Evolutionary conservation across 164 flowering plant species (phyloP).

Genomic region (Hamamelis virginiana): DNA sequence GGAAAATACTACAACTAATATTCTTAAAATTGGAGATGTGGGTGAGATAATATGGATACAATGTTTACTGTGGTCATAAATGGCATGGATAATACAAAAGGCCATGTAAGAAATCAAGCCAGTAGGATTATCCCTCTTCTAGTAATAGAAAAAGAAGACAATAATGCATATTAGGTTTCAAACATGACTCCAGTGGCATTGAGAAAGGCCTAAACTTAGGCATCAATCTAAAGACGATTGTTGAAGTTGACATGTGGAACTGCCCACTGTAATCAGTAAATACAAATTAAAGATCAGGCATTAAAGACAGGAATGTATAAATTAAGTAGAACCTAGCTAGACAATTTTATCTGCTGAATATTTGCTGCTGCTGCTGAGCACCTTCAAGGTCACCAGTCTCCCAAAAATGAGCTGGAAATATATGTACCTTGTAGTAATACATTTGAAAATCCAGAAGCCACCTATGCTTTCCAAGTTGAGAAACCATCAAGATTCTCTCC

Average conservation of each 20-base stretch:
- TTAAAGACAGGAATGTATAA: neutral
- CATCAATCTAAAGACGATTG: neutral
- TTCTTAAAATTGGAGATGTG: no score
- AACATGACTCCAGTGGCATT: neutral
- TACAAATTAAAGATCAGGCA: neutral
- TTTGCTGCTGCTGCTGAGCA: neutral
- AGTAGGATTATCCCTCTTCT: no score
- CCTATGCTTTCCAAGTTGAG: neutral
- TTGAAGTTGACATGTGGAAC: neutral
- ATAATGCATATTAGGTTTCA: neutral
- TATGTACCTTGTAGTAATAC: slow-evolving; percentile 12
- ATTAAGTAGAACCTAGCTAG: neutral
- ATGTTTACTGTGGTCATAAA: no score
- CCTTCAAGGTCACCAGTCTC: neutral
- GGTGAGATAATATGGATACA: no score
- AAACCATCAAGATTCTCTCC: neutral
- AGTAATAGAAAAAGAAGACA: neutral
- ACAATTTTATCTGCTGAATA: neutral
- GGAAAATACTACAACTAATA: no score
- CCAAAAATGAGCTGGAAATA: slow-evolving; percentile 9
- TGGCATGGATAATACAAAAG: no score
- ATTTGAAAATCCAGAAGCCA: neutral
- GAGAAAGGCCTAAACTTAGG: neutral
- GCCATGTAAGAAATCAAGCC: no score
- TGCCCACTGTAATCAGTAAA: neutral